Evolutionary conservation across 345 rosid species (phyloP), one percentile per base, ranked within the genome.

Genomic region (Salix caprea): DNA sequence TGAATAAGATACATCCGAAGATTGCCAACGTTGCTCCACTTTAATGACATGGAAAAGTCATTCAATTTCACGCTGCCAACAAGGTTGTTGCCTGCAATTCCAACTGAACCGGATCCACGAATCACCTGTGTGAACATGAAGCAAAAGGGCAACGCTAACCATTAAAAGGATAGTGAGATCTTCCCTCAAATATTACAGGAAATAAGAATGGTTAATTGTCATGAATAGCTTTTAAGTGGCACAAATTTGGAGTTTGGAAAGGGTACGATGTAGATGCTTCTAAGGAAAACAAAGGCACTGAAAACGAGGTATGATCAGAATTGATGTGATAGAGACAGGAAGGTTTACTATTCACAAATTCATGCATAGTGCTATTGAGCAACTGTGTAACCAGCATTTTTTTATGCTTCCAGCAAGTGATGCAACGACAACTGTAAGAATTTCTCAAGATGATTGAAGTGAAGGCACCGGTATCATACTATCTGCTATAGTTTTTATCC

Each of bases 11-110:
- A 84, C 78, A 96, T 65, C 50, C 82, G 96, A 64, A 96, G 93
- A 83, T 86, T 91, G 73, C 99, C 99, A 54, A 96, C 82, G 44
- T 90, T 74, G 87, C 98, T 93, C 99, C 99, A 96, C 64, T 91
- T 87, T 81, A 90, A 82, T 42, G 94, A 85, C 98, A 91, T 86
- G 67, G 93, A 77, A 73, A 96, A 91, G 81, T 85, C 94, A 61
- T 86, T 86, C 83, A 91, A 72, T 75, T 82, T 91, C 76, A 93
- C 87, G 15, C 90, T 90, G 70, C 99, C 96, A 62, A 87, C 94
- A 76, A 96, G 93, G 85, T 91, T 96, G 82, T 91, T 93, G 70
- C 88, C 92, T 52, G 83, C 74, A 62, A 96, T 85, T 78, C 79
- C 87, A 52, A 96, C 91, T 2, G 88, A 87, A 83, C 94, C 94